phyloP scores from a whole-genome alignment of 2,329 filamentous ascomycete genomes.

The Metarhizium sp. region DNA sequence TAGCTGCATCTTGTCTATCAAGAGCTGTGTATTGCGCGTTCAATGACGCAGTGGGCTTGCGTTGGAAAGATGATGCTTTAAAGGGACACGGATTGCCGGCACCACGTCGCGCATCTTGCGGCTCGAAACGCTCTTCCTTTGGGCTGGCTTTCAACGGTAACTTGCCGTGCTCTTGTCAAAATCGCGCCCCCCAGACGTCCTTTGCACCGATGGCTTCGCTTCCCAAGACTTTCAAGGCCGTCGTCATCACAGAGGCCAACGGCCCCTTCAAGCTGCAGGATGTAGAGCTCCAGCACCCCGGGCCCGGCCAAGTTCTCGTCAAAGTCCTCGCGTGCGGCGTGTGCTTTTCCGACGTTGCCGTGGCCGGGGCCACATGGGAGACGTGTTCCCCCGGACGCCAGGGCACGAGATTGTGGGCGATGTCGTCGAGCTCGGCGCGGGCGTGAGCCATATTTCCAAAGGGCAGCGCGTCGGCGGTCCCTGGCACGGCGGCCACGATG shows the following conservation, averaged over 20 bases:
- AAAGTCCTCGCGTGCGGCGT: slow-evolving; percentile 66
- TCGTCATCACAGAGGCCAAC: slow-evolving; percentile 45
- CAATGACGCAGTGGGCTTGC: too few species aligned
- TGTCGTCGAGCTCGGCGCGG: slow-evolving; percentile 48
- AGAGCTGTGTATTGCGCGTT: too few species aligned
- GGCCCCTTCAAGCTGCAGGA: slow-evolving; percentile 49
- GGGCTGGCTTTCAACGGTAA: too few species aligned
- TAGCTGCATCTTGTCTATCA: too few species aligned
- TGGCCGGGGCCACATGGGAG: slow-evolving; percentile 36
- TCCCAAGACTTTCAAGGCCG: slow-evolving; percentile 59
- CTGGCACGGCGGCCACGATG: slow-evolving; percentile 45
- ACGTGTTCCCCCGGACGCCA: slow-evolving; percentile 50
- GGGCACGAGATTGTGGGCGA: slow-evolving; percentile 64
- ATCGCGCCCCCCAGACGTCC: too few species aligned
- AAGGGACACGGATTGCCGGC: too few species aligned
- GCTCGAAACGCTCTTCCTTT: too few species aligned
- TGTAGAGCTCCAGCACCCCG: slow-evolving; percentile 45
- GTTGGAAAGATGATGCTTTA: too few species aligned
- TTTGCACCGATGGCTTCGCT: slow-evolving; percentile 24
- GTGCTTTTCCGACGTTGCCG: slow-evolving; percentile 52
- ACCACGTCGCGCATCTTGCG: too few species aligned
- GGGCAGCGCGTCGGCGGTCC: slow-evolving; percentile 54
- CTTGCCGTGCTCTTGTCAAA: too few species aligned
- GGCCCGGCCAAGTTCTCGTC: slow-evolving; percentile 52
- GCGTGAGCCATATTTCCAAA: slow-evolving; percentile 42